These are phyloP conservation scores for Colletotrichum lentis DNA, from an alignment of 2,329 filamentous ascomycete species.

Conservation along the genomic window DNA sequence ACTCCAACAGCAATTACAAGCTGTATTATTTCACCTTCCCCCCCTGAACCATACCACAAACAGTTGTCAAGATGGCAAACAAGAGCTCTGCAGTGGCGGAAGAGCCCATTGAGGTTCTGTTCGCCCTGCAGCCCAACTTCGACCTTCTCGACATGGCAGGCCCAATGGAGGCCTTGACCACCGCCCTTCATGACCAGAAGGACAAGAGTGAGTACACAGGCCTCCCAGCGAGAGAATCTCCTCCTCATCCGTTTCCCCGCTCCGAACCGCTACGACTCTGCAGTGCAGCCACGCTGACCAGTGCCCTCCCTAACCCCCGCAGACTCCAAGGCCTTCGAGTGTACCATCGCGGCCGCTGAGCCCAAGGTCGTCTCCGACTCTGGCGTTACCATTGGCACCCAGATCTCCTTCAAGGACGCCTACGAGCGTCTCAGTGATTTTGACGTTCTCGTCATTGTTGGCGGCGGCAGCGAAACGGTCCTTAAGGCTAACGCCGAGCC, in stretches of 20 bases:
- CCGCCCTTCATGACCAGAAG: constrained; percentile 61
- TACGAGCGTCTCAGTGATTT: constrained; percentile 77
- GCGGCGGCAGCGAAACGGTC: constrained; percentile 71
- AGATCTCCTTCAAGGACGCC: constrained; percentile 79
- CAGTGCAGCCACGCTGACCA: constrained; percentile 24
- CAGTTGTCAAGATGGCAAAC: constrained; percentile 61
- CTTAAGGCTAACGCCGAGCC: constrained; percentile 75
- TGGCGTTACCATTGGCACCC: constrained; percentile 74
- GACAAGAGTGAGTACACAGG: constrained; percentile 57
- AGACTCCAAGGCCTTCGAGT: constrained; percentile 67
- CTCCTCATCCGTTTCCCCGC: constrained; percentile 17
- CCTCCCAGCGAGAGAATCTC: background rate
- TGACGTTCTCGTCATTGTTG: constrained; percentile 80
- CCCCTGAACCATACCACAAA: constrained; percentile 16
- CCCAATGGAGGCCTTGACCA: constrained; percentile 60
- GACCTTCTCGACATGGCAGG: constrained; percentile 67
- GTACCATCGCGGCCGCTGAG: constrained; percentile 63
- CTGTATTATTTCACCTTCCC: constrained; percentile 21
- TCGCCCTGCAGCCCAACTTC: constrained; percentile 68
- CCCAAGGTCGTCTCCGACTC: constrained; percentile 65
- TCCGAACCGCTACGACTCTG: background rate
- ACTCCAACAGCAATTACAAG: constrained; percentile 14
- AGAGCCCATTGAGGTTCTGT: constrained; percentile 67
- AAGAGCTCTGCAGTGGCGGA: constrained; percentile 68
- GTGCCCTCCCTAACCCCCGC: constrained; percentile 23